Base-by-base conservation (phyloP, 352 stramenopile species). In the Phytophthora boehmeriae region DNA sequence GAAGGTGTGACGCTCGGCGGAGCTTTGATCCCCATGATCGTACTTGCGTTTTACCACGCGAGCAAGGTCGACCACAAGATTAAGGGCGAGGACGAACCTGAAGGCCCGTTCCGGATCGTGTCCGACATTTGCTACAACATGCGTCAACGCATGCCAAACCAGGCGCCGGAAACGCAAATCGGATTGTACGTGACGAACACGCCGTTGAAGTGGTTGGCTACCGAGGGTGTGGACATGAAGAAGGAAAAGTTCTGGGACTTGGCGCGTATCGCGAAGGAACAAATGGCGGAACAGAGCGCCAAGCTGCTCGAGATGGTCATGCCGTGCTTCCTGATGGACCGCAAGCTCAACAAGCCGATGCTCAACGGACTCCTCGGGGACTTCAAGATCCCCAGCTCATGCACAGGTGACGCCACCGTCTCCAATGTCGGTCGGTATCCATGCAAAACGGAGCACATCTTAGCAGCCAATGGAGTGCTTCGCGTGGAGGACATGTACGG, bases 91-190 rank as follows among this genome's bases (percentile, higher is more conserved):
- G 54, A 73, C 1, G 44, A 68, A 23, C 59, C 42, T 16, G 59
- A 71, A 38, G 54, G 42, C 48, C 44, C 55, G 13, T 69, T 87
- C 46, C 57, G 53, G 4, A 51, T 90, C 39, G 80, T 80, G 41
- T 66, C 66, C 20, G 76, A 88, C 32, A 63, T 86, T 14, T 71
- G 56, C 25, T 86, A 75, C 49, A 75, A 90, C 36, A 76, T 88
- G 72, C 80, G 80, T 16, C 46, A 67, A 3, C 52, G 64, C 5
- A 59, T 83, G 16, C 42, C 49, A 0, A 36, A 62, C 2, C 54
- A 54, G 14, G 59, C 54, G 0, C 4, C 56, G 13, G 68, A 84
- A 20, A 59, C 68, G 2, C 60, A 75, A 10, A 73, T 90, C 13
- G 81, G 81, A 16, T 49, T 83, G 28, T 90, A 88, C 60, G 71